Conservation (phyloP, 2,329 filamentous ascomycete genomes). For the Zymoseptoria crescenta region DNA sequence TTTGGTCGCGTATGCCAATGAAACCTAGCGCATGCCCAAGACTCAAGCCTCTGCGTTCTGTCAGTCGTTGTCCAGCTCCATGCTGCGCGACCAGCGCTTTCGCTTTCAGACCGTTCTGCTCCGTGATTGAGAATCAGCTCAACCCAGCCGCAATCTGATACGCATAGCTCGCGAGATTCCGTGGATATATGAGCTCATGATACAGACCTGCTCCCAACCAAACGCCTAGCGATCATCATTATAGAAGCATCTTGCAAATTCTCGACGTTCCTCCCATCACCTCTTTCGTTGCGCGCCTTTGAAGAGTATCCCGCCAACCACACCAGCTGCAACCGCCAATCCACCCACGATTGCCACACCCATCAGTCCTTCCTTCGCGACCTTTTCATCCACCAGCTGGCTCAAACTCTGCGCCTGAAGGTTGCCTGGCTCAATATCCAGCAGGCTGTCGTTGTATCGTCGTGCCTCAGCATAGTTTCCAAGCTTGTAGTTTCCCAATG, state of each 20-base stretch:
- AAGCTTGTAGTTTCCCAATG: constrained; percentile 94
- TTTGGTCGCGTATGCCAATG: too few species aligned
- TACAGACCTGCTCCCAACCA: neutral
- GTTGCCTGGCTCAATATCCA: constrained; percentile 87
- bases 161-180: neutral
- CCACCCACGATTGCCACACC: constrained; percentile 93
- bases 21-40: too few species aligned
- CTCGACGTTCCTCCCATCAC: constrained; percentile 7
- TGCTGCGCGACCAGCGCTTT: too few species aligned
- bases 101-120: neutral
- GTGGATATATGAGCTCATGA: neutral
- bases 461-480: constrained; percentile 94
- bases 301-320: constrained; percentile 80
- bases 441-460: constrained; percentile 84
- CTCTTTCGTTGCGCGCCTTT: constrained; percentile 50
- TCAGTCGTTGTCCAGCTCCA: too few species aligned
- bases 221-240: neutral
- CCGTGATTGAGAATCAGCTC: neutral
- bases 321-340: constrained; percentile 84
- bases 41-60: too few species aligned
- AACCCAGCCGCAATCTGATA: neutral
- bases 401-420: constrained; percentile 82
- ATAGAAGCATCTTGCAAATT: neutral
- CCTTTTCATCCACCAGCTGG: constrained; percentile 87
- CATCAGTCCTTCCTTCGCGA: constrained; percentile 86